phyloP scores from a whole-genome alignment of 75 land plant genomes.

The Selaginella moellendorffii region DNA sequence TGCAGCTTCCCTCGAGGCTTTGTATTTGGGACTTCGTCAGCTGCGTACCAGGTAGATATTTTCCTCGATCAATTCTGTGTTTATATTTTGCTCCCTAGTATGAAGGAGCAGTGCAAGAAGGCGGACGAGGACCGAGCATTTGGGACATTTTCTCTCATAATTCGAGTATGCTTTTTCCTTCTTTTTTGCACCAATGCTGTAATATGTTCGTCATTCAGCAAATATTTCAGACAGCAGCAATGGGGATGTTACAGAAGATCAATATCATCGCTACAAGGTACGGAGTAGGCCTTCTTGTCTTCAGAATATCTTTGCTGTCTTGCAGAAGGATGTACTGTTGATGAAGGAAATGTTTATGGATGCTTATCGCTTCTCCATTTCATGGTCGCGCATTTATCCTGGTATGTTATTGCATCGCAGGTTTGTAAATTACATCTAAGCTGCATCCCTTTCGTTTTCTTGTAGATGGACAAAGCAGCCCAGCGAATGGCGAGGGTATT shows the following conservation, averaged over 20 bases:
- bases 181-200: not conserved
- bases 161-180: too few species aligned
- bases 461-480: too few species aligned
- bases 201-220: not conserved
- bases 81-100: conserved; percentile 28
- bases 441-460: too few species aligned
- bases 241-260: too few species aligned
- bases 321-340: not conserved
- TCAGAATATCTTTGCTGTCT: not conserved
- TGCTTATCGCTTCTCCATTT: not conserved
- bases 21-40: conserved; percentile 34
- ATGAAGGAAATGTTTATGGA: not conserved
- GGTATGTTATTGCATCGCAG: not conserved
- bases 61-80: not conserved
- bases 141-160: conserved; percentile 54
- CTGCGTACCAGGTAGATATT: conserved; percentile 28
- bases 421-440: too few species aligned
- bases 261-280: too few species aligned
- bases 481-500: too few species aligned
- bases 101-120: conserved; percentile 56
- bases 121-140: conserved; percentile 54
- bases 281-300: not conserved
- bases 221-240: too few species aligned
- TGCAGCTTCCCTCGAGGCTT: conserved; percentile 24
- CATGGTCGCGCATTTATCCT: not conserved